A percentile compares a stretch with the other conserved stretches of the same genome.
Evolutionary conservation across 2,329 filamentous ascomycete species (phyloP).

Genomic region (Phymatotrichopsis omnivora): DNA sequence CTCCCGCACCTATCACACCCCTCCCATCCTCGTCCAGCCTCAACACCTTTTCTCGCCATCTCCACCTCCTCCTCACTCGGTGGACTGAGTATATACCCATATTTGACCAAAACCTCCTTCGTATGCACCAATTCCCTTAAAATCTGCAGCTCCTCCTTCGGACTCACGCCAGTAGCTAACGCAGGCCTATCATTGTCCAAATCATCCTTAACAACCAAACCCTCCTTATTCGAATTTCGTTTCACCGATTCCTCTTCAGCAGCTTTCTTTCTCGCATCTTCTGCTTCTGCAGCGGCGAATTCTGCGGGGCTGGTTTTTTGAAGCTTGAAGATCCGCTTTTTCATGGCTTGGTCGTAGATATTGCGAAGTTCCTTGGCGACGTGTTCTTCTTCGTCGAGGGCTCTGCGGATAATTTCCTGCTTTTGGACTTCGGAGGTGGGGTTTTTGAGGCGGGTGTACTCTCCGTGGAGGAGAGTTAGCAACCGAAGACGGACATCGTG

Average conservation of each 20-base stretch:
- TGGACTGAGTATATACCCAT: constrained; percentile 63
- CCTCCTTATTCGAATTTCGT: constrained; percentile 3
- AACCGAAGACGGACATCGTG: constrained; percentile 49
- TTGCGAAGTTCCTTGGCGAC: constrained; percentile 54
- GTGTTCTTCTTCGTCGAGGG: constrained; percentile 69
- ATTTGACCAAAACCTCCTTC: constrained; percentile 50
- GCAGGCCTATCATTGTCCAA: constrained; percentile 31
- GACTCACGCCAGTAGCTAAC: constrained; percentile 59
- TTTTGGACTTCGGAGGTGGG: constrained; percentile 41
- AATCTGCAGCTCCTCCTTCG: constrained; percentile 57
- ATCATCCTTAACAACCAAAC: constrained; percentile 7
- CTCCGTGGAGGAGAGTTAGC: constrained; percentile 53
- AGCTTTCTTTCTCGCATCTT: constrained; percentile 34
- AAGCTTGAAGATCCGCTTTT: constrained; percentile 64
- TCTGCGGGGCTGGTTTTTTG: constrained; percentile 62
- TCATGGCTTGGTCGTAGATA: constrained; percentile 77
- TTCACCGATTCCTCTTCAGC: constrained; percentile 6
- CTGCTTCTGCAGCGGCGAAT: constrained; percentile 56
- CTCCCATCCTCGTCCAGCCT: constrained; percentile 66
- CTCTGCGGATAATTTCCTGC: constrained; percentile 54
- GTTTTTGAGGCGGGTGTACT: constrained; percentile 57
- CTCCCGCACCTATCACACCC: constrained; percentile 75
- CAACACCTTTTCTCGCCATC: constrained; percentile 53
- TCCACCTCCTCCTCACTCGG: constrained; percentile 58
- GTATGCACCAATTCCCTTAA: constrained; percentile 54